Percentiles rank a stretch among this genome's conserved stretches.
Conservation (phyloP, 2,329 filamentous ascomycete genomes). For the Microcera coccophila region DNA sequence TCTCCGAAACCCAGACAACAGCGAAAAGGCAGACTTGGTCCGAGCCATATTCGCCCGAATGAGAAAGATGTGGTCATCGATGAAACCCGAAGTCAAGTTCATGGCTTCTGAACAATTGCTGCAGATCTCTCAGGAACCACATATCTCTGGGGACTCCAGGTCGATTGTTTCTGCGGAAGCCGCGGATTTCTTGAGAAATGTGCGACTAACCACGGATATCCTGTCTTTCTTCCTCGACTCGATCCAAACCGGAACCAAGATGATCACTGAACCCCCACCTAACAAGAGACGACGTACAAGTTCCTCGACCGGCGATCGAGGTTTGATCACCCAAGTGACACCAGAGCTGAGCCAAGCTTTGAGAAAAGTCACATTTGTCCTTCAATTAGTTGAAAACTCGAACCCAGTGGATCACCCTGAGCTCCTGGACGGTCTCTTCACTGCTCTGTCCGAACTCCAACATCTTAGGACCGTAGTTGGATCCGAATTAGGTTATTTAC, state of each 20-base stretch:
- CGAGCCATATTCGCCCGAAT: constrained; percentile 65
- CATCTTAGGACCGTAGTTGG: constrained; percentile 76
- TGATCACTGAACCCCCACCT: constrained; percentile 67
- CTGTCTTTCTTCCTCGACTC: constrained; percentile 69
- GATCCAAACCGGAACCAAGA: constrained; percentile 67
- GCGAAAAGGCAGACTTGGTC: constrained; percentile 50
- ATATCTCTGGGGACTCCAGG: constrained; percentile 30
- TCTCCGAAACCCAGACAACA: constrained; percentile 39
- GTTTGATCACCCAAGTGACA: constrained; percentile 58
- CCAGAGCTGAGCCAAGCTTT: constrained; percentile 65
- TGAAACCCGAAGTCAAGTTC: constrained; percentile 62
- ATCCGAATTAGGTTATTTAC: constrained; percentile 85
- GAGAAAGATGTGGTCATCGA: constrained; percentile 65
- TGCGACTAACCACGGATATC: constrained; percentile 70
- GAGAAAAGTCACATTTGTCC: constrained; percentile 75
- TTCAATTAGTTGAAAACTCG: constrained; percentile 83
- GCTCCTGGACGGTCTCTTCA: constrained; percentile 76
- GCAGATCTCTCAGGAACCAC: constrained; percentile 51
- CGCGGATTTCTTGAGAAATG: constrained; percentile 66
- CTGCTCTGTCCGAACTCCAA: constrained; percentile 79
- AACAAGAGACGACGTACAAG: constrained; percentile 79
- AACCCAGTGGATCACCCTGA: constrained; percentile 70
- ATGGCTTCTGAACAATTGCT: constrained; percentile 61
- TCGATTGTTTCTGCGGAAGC: constrained; percentile 54
- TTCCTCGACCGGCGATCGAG: constrained; percentile 61